phyloP scores from a whole-genome alignment of 179 eudicot species.

The Beta macrorhiza region DNA sequence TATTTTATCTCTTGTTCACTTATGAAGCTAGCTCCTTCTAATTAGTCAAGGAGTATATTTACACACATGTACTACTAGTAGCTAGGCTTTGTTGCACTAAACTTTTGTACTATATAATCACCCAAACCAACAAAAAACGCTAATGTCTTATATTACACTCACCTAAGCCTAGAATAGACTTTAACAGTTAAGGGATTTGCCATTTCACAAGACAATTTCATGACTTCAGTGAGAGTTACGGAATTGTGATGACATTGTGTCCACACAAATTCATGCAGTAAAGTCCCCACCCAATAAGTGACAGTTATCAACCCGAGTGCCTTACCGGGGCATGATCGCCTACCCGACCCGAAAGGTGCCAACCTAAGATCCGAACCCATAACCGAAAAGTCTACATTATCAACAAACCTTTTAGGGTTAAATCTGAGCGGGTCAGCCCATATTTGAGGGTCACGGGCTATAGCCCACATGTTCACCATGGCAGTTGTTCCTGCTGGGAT shows the following conservation, averaged over 20 bases:
- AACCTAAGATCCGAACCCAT: constrained; percentile 61
- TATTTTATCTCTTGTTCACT: not conserved
- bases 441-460: constrained; percentile 58
- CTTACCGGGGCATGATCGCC: constrained; percentile 81
- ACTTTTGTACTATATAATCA: not conserved
- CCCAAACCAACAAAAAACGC: not conserved
- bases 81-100: not conserved
- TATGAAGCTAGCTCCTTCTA: not conserved
- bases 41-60: not conserved
- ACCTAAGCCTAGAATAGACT: constrained; percentile 31
- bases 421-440: constrained; percentile 64
- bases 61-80: not conserved
- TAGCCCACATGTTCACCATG: constrained; percentile 91
- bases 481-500: constrained; percentile 86
- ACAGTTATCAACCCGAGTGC: constrained; percentile 70
- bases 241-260: not conserved
- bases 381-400: constrained; percentile 39
- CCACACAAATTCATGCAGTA: constrained; percentile 66
- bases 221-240: constrained; percentile 47
- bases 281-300: constrained; percentile 66
- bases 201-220: constrained; percentile 67
- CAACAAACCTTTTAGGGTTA: constrained; percentile 37
- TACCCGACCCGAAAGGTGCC: constrained; percentile 89
- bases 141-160: not conserved
- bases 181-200: constrained; percentile 45